These are phyloP conservation scores for Setaria viridis DNA, from an alignment of 202 grass and related monocot genomes.

Conservation along the genomic window DNA sequence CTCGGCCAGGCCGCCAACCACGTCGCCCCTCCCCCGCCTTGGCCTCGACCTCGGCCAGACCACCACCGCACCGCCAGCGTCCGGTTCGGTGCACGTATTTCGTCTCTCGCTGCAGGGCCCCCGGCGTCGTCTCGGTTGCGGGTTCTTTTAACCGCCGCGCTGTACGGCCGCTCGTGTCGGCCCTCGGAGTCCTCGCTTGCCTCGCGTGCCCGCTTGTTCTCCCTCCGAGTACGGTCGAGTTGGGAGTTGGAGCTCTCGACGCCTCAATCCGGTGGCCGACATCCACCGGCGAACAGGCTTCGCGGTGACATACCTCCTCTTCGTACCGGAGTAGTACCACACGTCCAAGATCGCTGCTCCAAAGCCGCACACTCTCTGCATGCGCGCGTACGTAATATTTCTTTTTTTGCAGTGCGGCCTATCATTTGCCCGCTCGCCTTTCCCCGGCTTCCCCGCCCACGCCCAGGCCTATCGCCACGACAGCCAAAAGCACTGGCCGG, in stretches of 20 bases:
- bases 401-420: background rate
- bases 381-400: too few relatives aligned
- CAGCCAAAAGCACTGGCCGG: background rate
- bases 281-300: background rate
- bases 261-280: background rate
- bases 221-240: background rate
- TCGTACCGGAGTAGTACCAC: too few relatives aligned
- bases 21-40: background rate
- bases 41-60: too few relatives aligned
- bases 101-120: background rate
- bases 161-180: constrained; percentile 20
- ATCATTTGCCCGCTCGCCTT: too few relatives aligned
- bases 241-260: background rate
- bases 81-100: too few relatives aligned
- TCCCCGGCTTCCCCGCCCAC: too few relatives aligned
- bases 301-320: background rate
- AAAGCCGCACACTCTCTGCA: too few relatives aligned
- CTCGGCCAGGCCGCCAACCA: background rate
- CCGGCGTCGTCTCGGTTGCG: background rate
- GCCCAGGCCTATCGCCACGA: background rate
- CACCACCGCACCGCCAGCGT: too few relatives aligned
- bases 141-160: constrained; percentile 14
- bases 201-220: background rate
- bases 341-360: too few relatives aligned
- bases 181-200: background rate